Conservation (phyloP, 148 eudicot species). For the Nepenthes mirabilis region DNA sequence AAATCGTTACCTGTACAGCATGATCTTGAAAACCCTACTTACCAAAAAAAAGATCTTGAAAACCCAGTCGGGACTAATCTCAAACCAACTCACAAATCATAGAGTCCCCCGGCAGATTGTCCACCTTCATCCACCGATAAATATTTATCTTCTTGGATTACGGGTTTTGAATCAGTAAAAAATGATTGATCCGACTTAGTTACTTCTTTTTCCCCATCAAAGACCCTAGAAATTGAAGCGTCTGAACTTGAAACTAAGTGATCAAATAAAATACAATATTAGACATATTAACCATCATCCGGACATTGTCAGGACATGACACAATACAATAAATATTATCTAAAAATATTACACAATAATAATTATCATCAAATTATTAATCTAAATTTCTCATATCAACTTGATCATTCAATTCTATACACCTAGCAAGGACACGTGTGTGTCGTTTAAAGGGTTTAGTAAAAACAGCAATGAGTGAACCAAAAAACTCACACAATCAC, state of each 20-base stretch:
- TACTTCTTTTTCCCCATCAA: conserved; percentile 16
- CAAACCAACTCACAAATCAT: conserved; percentile 57
- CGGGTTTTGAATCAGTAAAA: background rate
- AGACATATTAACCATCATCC: too few relatives aligned
- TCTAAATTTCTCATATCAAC: too few relatives aligned
- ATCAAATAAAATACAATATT: too few relatives aligned
- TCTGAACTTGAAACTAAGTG: conserved; percentile 10
- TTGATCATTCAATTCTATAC: too few relatives aligned
- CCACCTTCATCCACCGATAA: conserved; percentile 35
- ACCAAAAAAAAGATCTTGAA: background rate
- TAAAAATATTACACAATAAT: too few relatives aligned
- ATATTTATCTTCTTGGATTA: conserved; percentile 8
- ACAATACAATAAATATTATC: too few relatives aligned
- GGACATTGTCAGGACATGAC: too few relatives aligned
- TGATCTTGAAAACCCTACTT: conserved; percentile 34
- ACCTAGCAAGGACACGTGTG: too few relatives aligned
- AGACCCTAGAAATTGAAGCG: conserved; percentile 7
- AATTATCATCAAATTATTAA: too few relatives aligned
- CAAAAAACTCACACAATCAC: too few relatives aligned
- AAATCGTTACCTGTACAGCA: conserved; percentile 36
- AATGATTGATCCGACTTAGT: background rate
- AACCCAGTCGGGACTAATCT: conserved; percentile 45
- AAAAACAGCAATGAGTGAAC: too few relatives aligned
- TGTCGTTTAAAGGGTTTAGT: too few relatives aligned
- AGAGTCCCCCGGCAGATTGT: conserved; percentile 25